Percentiles rank a stretch among this genome's conserved stretches.
These are phyloP conservation scores for Cryptosporidium tyzzeri DNA, from an alignment of 169 alveolate species.

Conservation along the genomic window DNA sequence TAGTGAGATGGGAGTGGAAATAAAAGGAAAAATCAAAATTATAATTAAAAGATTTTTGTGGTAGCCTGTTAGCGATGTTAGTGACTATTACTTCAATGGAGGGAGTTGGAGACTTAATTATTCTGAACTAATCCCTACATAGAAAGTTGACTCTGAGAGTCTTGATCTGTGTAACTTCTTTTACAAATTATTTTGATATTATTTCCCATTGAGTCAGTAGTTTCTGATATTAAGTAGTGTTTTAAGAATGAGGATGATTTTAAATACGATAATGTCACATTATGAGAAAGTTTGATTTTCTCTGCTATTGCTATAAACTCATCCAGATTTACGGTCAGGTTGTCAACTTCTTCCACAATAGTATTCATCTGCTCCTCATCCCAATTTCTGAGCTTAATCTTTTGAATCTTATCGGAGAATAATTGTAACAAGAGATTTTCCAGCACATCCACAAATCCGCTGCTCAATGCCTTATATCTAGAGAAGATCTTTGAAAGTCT, in stretches of 20 bases:
- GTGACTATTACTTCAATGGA: neutral
- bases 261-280: slow-evolving; percentile 55
- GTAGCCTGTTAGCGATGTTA: neutral
- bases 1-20: neutral
- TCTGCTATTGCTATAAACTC: slow-evolving; percentile 70
- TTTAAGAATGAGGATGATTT: slow-evolving; percentile 62
- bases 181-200: slow-evolving; percentile 43
- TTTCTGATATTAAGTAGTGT: slow-evolving; percentile 34
- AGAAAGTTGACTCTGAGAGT: slow-evolving; percentile 70
- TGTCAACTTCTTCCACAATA: slow-evolving; percentile 61
- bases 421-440: slow-evolving; percentile 62
- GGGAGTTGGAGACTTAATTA: neutral
- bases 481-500: slow-evolving; percentile 87
- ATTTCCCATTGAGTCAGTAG: slow-evolving; percentile 46
- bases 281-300: slow-evolving; percentile 65
- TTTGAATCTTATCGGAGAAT: slow-evolving; percentile 61
- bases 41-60: neutral
- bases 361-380: slow-evolving; percentile 49
- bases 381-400: slow-evolving; percentile 59
- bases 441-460: slow-evolving; percentile 87
- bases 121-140: slow-evolving; percentile 15
- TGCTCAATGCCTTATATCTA: slow-evolving; percentile 85
- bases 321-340: slow-evolving; percentile 33
- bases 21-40: neutral
- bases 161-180: slow-evolving; percentile 30